phyloP scores from a whole-genome alignment of 1,284 basidiomycete genomes.

The Laetiporus sulphureus region DNA sequence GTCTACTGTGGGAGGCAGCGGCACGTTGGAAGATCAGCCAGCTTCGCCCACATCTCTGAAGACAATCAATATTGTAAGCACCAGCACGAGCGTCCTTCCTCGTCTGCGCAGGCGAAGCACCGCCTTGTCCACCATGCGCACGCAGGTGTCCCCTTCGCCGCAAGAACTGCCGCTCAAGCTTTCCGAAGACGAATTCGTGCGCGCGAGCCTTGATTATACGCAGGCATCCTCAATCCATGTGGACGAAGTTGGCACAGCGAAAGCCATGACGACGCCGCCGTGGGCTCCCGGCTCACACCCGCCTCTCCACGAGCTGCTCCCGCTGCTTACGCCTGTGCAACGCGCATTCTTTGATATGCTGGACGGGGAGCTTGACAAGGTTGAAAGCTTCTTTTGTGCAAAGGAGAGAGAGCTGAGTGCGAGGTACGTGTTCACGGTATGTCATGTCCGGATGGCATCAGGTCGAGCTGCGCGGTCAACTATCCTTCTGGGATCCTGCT shows the following conservation, averaged over 20 bases:
- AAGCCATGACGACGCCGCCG: not conserved
- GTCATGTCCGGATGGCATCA: too few species aligned
- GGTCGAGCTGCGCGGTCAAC: too few species aligned
- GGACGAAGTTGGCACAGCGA: not conserved
- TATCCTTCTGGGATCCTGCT: too few species aligned
- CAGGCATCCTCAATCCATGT: not conserved
- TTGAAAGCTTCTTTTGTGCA: constrained; percentile 76
- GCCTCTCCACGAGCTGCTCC: constrained; percentile 45
- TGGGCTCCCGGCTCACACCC: constrained; percentile 17
- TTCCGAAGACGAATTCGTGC: not conserved
- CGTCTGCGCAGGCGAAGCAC: constrained; percentile 12
- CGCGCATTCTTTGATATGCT: constrained; percentile 69
- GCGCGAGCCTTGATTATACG: not conserved
- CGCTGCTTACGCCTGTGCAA: constrained; percentile 53
- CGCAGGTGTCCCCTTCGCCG: not conserved
- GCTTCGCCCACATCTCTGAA: not conserved
- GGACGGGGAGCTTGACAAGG: constrained; percentile 73
- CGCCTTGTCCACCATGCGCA: constrained; percentile 1
- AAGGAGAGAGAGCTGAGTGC: constrained; percentile 59
- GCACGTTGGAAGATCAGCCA: not conserved
- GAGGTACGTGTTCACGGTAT: too few species aligned
- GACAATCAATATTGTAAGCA: too few species aligned
- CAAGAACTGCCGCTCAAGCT: not conserved
- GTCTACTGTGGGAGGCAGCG: not conserved
- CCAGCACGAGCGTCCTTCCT: not conserved